Conservation (phyloP, 1,139 yeast genomes). For the Diutina rugosa region DNA sequence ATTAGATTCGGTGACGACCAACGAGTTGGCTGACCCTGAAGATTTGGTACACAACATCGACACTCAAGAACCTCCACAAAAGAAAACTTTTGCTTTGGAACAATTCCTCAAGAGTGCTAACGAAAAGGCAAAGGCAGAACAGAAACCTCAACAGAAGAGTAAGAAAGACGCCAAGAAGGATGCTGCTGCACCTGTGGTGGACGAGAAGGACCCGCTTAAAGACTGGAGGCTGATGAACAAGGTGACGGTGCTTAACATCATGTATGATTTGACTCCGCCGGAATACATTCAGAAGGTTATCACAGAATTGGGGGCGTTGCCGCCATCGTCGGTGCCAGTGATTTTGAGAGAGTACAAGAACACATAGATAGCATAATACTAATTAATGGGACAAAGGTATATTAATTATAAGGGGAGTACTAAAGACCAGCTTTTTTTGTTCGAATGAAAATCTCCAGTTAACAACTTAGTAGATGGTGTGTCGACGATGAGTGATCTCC, state of each 20-base stretch:
- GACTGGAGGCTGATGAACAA: conserved; percentile 54
- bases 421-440: not conserved
- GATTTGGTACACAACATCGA: conserved; percentile 41
- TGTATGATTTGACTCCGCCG: conserved; percentile 93
- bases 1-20: conserved; percentile 85
- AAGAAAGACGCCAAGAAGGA: conserved; percentile 1
- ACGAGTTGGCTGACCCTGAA: conserved; percentile 82
- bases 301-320: conserved; percentile 91
- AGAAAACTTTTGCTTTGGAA: conserved; percentile 53
- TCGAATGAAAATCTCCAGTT: not conserved
- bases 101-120: conserved; percentile 35
- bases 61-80: conserved; percentile 41
- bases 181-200: conserved; percentile 6
- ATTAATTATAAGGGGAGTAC: not conserved
- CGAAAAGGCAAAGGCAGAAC: conserved; percentile 18
- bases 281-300: conserved; percentile 87
- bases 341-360: conserved; percentile 83
- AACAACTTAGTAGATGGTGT: not conserved
- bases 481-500: not conserved
- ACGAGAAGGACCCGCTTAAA: conserved; percentile 29
- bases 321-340: conserved; percentile 96
- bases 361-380: conserved; percentile 2
- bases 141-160: conserved; percentile 7
- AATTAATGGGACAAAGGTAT: not conserved
- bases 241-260: conserved; percentile 67